Evolutionary conservation across 1,284 basidiomycete species (phyloP).

Genomic region (Singerocomus inundabilis): DNA sequence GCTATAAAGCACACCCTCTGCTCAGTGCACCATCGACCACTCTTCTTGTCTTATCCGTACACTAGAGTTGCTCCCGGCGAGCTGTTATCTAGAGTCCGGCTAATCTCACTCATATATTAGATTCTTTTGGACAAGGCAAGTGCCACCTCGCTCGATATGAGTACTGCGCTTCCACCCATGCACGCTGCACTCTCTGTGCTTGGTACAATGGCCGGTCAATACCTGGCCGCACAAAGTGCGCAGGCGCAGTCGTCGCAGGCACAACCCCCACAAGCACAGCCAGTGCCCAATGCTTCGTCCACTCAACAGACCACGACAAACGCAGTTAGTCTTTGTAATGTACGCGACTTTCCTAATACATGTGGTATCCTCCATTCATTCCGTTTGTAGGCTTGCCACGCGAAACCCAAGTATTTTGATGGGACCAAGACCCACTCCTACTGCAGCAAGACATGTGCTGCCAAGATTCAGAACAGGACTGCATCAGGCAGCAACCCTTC

Average conservation of each 20-base stretch:
- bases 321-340: conserved; percentile 29
- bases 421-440: conserved; percentile 38
- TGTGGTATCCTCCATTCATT: conserved; percentile 8
- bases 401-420: conserved; percentile 48
- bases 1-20: conserved; percentile 25
- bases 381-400: conserved; percentile 41
- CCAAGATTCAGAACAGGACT: conserved; percentile 29
- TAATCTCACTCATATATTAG: conserved; percentile 11
- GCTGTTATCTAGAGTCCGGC: conserved; percentile 9
- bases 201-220: conserved; percentile 47
- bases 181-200: conserved; percentile 53
- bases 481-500: conserved; percentile 17
- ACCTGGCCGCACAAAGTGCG: conserved; percentile 41
- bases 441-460: conserved; percentile 38
- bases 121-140: conserved; percentile 8
- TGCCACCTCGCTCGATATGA: conserved; percentile 34
- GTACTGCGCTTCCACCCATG: conserved; percentile 39
- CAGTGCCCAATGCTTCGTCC: conserved; percentile 23
- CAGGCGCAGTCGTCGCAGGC: conserved; percentile 29
- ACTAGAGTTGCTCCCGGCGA: conserved; percentile 33
- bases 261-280: conserved; percentile 26
- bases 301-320: conserved; percentile 28
- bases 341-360: conserved; percentile 15
- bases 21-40: conserved; percentile 13
- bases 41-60: conserved; percentile 30